Evolutionary conservation across 495 filamentous ascomycete species (phyloP).

Genomic region (Letharia lupina): DNA sequence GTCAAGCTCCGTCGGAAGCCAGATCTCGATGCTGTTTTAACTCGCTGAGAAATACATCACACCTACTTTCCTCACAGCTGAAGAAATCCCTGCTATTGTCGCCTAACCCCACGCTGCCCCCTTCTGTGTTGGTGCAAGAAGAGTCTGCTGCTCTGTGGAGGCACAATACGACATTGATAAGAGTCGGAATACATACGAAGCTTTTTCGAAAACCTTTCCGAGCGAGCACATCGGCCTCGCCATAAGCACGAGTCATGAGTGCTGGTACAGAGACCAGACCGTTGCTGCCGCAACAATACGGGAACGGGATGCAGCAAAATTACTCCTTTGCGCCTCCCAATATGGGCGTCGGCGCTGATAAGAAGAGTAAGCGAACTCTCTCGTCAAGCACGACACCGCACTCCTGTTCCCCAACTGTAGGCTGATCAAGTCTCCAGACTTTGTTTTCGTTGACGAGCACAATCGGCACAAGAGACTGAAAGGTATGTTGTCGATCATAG

Average conservation of each 20-base stretch:
- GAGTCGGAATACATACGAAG: constrained; percentile 1
- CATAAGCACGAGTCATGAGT: constrained; percentile 7
- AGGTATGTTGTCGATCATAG: constrained; percentile 46
- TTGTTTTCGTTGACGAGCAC: constrained; percentile 99
- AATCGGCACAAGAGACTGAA: constrained; percentile 96
- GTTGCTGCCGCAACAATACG: constrained; percentile 18
- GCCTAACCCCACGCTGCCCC: neutral
- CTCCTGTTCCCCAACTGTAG: neutral
- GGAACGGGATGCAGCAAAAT: constrained; percentile 19
- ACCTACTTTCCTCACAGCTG: neutral
- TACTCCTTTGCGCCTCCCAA: constrained; percentile 43
- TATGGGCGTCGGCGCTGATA: constrained; percentile 24
- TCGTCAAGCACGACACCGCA: neutral
- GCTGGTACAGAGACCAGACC: constrained; percentile 16
- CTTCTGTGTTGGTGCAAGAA: neutral
- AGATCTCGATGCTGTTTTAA: neutral
- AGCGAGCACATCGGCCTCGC: neutral
- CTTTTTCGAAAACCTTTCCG: neutral
- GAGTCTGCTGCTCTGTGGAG: neutral
- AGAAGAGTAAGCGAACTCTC: constrained; percentile 23
- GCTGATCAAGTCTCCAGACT: constrained; percentile 49
- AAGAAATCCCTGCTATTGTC: neutral
- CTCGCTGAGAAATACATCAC: neutral
- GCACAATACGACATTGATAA: neutral
- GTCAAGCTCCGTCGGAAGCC: neutral